Percentiles rank a stretch among this genome's conserved stretches.
These are phyloP conservation scores for Ceratocystis cacaofunesta DNA, from an alignment of 2,329 filamentous ascomycete genomes.

Conservation along the genomic window DNA sequence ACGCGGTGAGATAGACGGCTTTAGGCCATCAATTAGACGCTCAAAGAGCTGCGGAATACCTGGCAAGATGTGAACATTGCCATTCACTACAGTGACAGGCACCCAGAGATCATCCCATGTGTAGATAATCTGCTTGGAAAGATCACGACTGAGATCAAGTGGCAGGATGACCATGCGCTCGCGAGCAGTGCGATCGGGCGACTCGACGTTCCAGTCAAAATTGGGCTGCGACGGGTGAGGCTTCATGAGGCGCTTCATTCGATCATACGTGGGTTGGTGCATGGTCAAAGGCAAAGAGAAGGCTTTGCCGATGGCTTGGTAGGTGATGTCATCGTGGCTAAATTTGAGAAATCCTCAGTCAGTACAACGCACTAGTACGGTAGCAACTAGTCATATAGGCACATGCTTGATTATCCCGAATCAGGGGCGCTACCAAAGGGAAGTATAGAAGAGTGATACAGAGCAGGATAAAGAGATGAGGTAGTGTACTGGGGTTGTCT, in stretches of 20 bases:
- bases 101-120: conserved; percentile 77
- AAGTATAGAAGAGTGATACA: not conserved
- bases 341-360: not conserved
- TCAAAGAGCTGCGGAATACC: conserved; percentile 78
- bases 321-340: conserved; percentile 95
- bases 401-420: not conserved
- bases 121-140: conserved; percentile 63
- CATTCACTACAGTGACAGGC: conserved; percentile 74
- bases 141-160: conserved; percentile 49
- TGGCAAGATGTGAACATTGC: conserved; percentile 84
- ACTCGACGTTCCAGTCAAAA: conserved; percentile 76
- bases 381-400: not conserved
- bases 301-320: conserved; percentile 81
- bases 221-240: conserved; percentile 55
- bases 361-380: not conserved
- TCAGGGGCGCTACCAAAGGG: not conserved
- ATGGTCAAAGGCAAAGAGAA: conserved; percentile 64
- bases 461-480: not conserved
- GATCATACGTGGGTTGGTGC: conserved; percentile 59
- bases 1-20: conserved; percentile 53
- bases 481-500: conserved; percentile 24
- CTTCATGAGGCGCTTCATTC: conserved; percentile 71
- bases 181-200: conserved; percentile 63
- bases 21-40: conserved; percentile 60
- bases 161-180: conserved; percentile 84